phyloP scores from a whole-genome alignment of 495 filamentous ascomycete species.

The Glonium stellatum region DNA sequence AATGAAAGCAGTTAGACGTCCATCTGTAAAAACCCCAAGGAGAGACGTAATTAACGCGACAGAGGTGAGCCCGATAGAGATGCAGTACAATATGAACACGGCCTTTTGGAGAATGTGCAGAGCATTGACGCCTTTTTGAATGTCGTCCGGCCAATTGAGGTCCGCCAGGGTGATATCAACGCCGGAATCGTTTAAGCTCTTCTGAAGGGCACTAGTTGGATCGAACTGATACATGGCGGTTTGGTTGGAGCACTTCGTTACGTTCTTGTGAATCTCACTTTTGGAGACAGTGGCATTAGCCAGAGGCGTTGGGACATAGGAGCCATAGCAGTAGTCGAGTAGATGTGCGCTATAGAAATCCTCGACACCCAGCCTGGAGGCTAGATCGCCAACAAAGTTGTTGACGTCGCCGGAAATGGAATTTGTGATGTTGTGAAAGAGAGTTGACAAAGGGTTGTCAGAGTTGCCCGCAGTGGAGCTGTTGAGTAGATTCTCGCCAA shows the following conservation, averaged over 20 bases:
- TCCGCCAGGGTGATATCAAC: slow-evolving; percentile 50
- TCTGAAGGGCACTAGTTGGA: slow-evolving; percentile 50
- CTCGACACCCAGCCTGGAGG: slow-evolving; percentile 48
- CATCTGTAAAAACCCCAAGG: slow-evolving; percentile 37
- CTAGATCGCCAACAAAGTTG: slow-evolving; percentile 42
- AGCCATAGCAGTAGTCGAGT: slow-evolving; percentile 62
- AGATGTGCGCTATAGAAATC: slow-evolving; percentile 71
- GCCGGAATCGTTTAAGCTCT: slow-evolving; percentile 38
- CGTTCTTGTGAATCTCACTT: slow-evolving; percentile 41
- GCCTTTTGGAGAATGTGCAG: slow-evolving; percentile 40
- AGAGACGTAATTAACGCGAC: slow-evolving; percentile 48
- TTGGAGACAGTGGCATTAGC: slow-evolving; percentile 39
- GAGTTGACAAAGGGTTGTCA: slow-evolving; percentile 20
- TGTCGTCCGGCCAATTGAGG: slow-evolving; percentile 55
- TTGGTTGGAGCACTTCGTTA: slow-evolving; percentile 55
- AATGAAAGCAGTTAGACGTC: slow-evolving; percentile 37
- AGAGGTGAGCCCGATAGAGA: slow-evolving; percentile 53
- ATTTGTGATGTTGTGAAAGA: slow-evolving; percentile 32
- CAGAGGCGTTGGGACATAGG: slow-evolving; percentile 45
- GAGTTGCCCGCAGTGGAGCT: slow-evolving; percentile 11
- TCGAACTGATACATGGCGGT: slow-evolving; percentile 54
- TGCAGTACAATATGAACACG: slow-evolving; percentile 58
- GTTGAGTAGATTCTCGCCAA: slow-evolving; percentile 47
- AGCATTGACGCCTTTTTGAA: slow-evolving; percentile 54
- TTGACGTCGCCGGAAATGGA: slow-evolving; percentile 36